phyloP scores from a whole-genome alignment of 2,329 filamentous ascomycete species.

The Colletotrichum eremochloae region DNA sequence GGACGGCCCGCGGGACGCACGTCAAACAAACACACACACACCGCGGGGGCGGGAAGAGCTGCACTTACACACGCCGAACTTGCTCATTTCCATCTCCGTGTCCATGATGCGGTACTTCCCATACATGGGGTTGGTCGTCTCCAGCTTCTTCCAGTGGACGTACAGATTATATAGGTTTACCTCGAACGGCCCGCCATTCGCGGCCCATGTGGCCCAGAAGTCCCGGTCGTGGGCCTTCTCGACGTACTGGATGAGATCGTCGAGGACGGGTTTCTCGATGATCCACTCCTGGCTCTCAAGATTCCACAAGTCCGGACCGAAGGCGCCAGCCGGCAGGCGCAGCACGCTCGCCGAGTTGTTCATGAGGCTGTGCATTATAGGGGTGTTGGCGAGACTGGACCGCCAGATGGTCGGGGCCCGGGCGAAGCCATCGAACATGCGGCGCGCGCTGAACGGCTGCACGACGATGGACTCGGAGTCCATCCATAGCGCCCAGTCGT shows the following conservation, averaged over 20 bases:
- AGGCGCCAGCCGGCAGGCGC: constrained; percentile 2
- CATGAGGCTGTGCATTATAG: not conserved
- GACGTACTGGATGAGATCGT: constrained; percentile 20
- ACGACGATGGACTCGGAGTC: constrained; percentile 34
- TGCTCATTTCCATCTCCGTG: constrained; percentile 27
- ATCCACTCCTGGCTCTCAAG: constrained; percentile 33
- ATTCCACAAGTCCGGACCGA: constrained; percentile 23
- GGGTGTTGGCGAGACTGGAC: constrained; percentile 6
- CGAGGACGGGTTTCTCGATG: constrained; percentile 18
- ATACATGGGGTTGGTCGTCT: constrained; percentile 22
- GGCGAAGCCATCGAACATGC: constrained; percentile 23
- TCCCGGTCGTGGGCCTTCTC: constrained; percentile 7
- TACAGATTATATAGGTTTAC: constrained; percentile 30
- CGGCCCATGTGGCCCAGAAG: constrained; percentile 28
- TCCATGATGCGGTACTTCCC: constrained; percentile 18
- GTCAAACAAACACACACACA: not conserved
- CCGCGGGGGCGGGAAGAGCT: fast-evolving
- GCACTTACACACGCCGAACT: constrained; percentile 23
- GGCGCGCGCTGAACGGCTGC: constrained; percentile 24
- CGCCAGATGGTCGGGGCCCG: constrained; percentile 27
- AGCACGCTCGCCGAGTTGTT: not conserved
- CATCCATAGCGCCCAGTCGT: constrained; percentile 33
- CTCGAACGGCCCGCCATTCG: constrained; percentile 24
- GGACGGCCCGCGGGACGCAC: too few species aligned
- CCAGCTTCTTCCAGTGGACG: constrained; percentile 27